Conservation (phyloP, 169 alveolate genomes). For the Plasmodium coatneyi region DNA sequence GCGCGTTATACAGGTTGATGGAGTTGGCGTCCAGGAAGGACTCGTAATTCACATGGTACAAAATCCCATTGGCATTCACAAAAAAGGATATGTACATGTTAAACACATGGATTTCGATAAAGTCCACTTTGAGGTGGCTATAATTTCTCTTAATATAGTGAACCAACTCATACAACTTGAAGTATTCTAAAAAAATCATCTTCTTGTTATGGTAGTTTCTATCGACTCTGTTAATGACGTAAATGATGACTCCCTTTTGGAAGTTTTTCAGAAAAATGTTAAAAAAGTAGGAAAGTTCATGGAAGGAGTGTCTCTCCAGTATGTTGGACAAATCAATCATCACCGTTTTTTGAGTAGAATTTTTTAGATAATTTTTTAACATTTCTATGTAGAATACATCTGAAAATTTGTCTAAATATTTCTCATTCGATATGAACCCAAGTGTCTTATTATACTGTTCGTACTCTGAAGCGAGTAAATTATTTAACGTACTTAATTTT, state of each 20-base stretch:
- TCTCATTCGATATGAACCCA: slow-evolving; percentile 49
- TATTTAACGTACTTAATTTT: slow-evolving; percentile 24
- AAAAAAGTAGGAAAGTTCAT: slow-evolving; percentile 53
- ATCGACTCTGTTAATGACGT: slow-evolving; percentile 47
- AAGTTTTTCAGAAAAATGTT: slow-evolving; percentile 28
- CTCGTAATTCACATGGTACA: slow-evolving; percentile 43
- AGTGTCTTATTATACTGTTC: slow-evolving; percentile 24
- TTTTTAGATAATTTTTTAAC: slow-evolving; percentile 41
- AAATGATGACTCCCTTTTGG: slow-evolving; percentile 29
- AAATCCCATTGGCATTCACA: slow-evolving; percentile 30
- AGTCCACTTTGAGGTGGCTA: slow-evolving; percentile 25
- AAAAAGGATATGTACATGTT: slow-evolving; percentile 59
- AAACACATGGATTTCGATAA: slow-evolving; percentile 36
- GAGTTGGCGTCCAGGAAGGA: not conserved
- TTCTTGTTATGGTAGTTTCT: slow-evolving; percentile 22
- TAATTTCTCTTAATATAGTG: slow-evolving; percentile 29
- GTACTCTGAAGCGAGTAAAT: slow-evolving; percentile 6
- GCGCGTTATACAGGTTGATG: slow-evolving; percentile 6
- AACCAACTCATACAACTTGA: slow-evolving; percentile 14
- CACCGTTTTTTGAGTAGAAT: slow-evolving; percentile 11
- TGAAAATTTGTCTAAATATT: slow-evolving; percentile 48
- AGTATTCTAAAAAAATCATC: slow-evolving; percentile 40
- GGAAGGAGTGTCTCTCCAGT: slow-evolving; percentile 17
- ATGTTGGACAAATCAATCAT: slow-evolving; percentile 52
- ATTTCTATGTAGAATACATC: slow-evolving; percentile 36